Evolutionary conservation across 2,329 filamentous ascomycete species (phyloP), one percentile per base, ranked within the genome.

Genomic region (Huntiella bhutanensis): DNA sequence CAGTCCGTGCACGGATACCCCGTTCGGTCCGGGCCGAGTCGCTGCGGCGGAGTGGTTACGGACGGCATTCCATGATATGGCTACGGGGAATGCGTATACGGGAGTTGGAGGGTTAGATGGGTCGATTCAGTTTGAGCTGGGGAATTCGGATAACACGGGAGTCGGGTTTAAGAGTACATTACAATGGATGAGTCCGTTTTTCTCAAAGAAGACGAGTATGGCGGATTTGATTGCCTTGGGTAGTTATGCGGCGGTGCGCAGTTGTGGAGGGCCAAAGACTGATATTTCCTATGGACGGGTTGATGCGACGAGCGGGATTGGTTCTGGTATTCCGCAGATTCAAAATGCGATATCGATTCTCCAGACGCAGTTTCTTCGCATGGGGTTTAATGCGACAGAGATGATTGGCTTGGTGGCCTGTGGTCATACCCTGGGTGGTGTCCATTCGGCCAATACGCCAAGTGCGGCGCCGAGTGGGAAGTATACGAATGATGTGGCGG

Each of bases 41-140:
- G 73, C 71, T 39, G 71, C 74, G 4, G 73, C 73, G 5, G 73
- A 77, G 57, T 78, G 73, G 73, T 58, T 78, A 37, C 66, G 73
- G 32, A 67, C 70, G 3, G 73, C 67, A 17, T 77, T 78, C 51
- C 74, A 77, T 57, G 74, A 77, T 55, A 73, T 76, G 67, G 62
- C 70, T 4, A 73, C 71, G 2, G 67, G 63, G 28, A 73, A 71
- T 53, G 56, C 60, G 10, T 66, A 59, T 51, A 62, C 59, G 28
- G 61, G 63, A 34, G 59, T 57, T 4, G 74, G 74, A 33, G 75
- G 75, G 1, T 51, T 77, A 34, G 75, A 79, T 53, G 73, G 60
- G 11, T 78, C 73, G 4, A 59, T 79, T 28, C 69, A 73, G 51
- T 79, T 70, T 53, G 74, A 78, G 58, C 58, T 75, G 15, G 60